Base-by-base conservation (phyloP, 805 yeast species). In the Candida quercuum region DNA sequence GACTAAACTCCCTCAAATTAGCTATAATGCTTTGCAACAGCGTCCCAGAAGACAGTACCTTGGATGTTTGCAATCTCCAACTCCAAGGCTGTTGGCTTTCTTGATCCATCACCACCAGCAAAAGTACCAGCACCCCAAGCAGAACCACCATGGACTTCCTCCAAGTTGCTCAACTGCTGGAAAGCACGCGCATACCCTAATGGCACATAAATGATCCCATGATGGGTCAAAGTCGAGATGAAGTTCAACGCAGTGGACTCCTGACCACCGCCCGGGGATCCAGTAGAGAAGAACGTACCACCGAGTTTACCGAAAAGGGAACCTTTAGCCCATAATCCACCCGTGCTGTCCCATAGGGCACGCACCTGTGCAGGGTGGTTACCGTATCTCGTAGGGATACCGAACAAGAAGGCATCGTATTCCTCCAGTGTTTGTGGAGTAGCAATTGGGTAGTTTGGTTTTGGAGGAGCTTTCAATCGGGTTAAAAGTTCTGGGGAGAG, bases 41-140 rank as follows among this genome's bases (percentile, higher is more conserved):
- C 63, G 36, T 64, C 59, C 51, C 65, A 77, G 61, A 85, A 85
- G 25, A 66, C 59, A 42, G 63, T 58, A 54, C 91, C 94, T 65
- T 85, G 94, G 39, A 63, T 62, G 34, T 54, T 53, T 16, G 86
- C 88, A 37, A 82, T 58, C 44, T 69, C 69, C 54, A 70, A 61
- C 60, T 85, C 94, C 38, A 79, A 63, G 15, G 64, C 68, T 23
- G 76, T 51, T 24, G 86, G 81, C 45, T 65, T 60, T 64, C 89
- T 74, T 6, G 81, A 71, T 28, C 91, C 93, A 54, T 81, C 88
- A 28, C 70, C 64, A 26, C 78, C 83, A 25, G 93, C 86, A 51
- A 72, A 66, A 26, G 83, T 66, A 45, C 93, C 93, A 25, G 93
- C 80, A 55, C 94, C 94, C 85, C 86, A 85, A 28, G 93, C 74